phyloP scores from a whole-genome alignment of 1,284 basidiomycete species.

The Phellopilus nigrolimitatus region DNA sequence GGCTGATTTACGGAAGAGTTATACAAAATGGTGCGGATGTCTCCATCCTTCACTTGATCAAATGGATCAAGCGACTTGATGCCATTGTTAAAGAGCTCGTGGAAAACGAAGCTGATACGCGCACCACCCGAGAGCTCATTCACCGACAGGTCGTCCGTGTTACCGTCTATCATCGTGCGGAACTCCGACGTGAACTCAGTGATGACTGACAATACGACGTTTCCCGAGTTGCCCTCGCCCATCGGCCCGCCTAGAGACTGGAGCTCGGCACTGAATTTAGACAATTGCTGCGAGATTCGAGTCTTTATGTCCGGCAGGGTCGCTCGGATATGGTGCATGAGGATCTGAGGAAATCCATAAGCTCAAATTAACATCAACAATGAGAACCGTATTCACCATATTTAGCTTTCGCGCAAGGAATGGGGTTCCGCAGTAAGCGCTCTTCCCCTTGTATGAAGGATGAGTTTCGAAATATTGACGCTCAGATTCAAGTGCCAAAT shows the following conservation, averaged over 20 bases:
- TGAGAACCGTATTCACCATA: slow-evolving; percentile 53
- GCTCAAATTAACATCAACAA: not conserved
- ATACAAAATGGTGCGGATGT: slow-evolving; percentile 93
- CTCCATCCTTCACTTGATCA: slow-evolving; percentile 97
- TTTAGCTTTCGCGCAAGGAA: slow-evolving; percentile 97
- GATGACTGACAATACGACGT: slow-evolving; percentile 91
- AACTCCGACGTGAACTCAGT: slow-evolving; percentile 98
- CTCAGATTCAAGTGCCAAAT: slow-evolving; percentile 83
- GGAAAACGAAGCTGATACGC: slow-evolving; percentile 97
- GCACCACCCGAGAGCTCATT: slow-evolving; percentile 97
- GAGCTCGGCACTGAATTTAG: slow-evolving; percentile 86
- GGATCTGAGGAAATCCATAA: slow-evolving; percentile 57
- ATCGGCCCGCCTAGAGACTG: slow-evolving; percentile 80
- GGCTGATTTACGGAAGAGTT: slow-evolving; percentile 79
- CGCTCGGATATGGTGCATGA: slow-evolving; percentile 97
- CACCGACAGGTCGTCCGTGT: slow-evolving; percentile 89
- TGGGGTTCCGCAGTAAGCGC: slow-evolving; percentile 95
- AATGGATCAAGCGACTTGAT: slow-evolving; percentile 96
- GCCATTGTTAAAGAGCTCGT: slow-evolving; percentile 96
- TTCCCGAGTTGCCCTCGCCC: slow-evolving; percentile 82
- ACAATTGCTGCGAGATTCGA: slow-evolving; percentile 82
- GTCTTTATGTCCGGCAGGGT: slow-evolving; percentile 97
- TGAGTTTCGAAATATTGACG: slow-evolving; percentile 93
- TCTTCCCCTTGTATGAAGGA: slow-evolving; percentile 86
- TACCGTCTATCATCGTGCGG: slow-evolving; percentile 94